Conservation (phyloP, 148 eudicot species). For the Tetragonia tetragonoides region DNA sequence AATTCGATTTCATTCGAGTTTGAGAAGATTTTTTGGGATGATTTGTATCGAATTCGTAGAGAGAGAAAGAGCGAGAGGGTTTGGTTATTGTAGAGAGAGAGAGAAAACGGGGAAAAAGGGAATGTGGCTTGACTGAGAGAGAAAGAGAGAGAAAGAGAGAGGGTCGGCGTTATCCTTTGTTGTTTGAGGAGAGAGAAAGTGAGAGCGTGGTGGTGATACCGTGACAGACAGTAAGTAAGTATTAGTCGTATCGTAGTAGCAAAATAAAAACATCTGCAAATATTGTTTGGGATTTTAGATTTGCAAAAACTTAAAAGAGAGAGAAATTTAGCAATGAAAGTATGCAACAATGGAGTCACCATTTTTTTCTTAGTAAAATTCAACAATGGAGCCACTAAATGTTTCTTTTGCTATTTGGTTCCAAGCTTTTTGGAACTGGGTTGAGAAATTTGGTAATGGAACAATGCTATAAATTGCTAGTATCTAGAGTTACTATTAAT, state of each 20-base stretch:
- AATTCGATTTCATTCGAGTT: too few relatives aligned
- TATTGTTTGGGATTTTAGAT: not conserved
- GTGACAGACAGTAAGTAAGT: not conserved
- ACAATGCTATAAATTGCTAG: too few relatives aligned
- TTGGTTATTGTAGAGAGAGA: slow-evolving; percentile 20
- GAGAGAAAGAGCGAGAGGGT: not conserved
- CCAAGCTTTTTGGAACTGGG: slow-evolving; percentile 7
- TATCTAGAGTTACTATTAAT: too few relatives aligned
- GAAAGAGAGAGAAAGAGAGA: slow-evolving; percentile 17
- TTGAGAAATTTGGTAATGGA: too few relatives aligned
- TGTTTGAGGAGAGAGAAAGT: not conserved
- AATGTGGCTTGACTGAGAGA: slow-evolving; percentile 37
- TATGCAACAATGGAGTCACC: slow-evolving; percentile 7
- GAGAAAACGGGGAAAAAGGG: slow-evolving; percentile 23
- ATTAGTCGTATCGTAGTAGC: not conserved
- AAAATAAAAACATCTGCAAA: not conserved
- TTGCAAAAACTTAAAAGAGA: too few relatives aligned
- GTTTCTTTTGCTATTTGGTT: not conserved
- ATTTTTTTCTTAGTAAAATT: too few relatives aligned
- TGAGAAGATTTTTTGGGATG: too few relatives aligned
- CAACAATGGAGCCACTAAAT: too few relatives aligned
- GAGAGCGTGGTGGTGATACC: not conserved
- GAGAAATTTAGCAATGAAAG: too few relatives aligned
- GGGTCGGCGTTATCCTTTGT: slow-evolving; percentile 27
- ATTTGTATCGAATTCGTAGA: not conserved